Evolutionary conservation across 768 basidiomycete species (phyloP).

Genomic region (Termitomyces sp.): DNA sequence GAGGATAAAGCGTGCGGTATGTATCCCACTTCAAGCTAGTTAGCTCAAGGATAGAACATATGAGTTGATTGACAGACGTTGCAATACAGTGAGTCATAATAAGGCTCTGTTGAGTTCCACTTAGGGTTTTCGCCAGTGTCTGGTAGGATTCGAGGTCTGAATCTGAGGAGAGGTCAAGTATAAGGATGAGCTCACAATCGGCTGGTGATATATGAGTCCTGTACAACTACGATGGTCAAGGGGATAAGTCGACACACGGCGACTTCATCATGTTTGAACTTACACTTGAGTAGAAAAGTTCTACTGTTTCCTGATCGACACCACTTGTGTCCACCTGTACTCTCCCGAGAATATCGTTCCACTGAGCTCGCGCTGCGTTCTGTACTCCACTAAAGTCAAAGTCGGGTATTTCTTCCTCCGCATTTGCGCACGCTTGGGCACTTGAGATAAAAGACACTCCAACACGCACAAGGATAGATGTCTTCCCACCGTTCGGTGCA

Average conservation of each 20-base stretch:
- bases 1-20: conserved; percentile 54
- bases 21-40: conserved; percentile 50
- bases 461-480: conserved; percentile 51
- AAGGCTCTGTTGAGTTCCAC: conserved; percentile 61
- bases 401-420: conserved; percentile 54
- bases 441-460: conserved; percentile 63
- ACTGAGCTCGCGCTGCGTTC: conserved; percentile 36
- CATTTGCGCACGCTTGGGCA: conserved; percentile 56
- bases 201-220: conserved; percentile 60
- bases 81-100: conserved; percentile 65
- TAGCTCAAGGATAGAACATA: neutral
- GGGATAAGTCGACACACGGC: neutral
- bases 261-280: conserved; percentile 8
- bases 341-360: conserved; percentile 55
- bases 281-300: conserved; percentile 57
- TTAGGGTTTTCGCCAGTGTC: conserved; percentile 62
- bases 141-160: conserved; percentile 12
- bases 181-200: conserved; percentile 42
- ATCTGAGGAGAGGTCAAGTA: neutral
- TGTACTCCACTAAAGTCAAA: conserved; percentile 50
- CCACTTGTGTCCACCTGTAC: conserved; percentile 46
- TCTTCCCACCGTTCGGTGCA: conserved; percentile 26
- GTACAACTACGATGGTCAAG: conserved; percentile 36
- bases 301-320: conserved; percentile 44
- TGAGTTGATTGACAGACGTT: conserved; percentile 36